phyloP scores from a whole-genome alignment of 2,329 filamentous ascomycete genomes.

The Calonectria hawksworthii region DNA sequence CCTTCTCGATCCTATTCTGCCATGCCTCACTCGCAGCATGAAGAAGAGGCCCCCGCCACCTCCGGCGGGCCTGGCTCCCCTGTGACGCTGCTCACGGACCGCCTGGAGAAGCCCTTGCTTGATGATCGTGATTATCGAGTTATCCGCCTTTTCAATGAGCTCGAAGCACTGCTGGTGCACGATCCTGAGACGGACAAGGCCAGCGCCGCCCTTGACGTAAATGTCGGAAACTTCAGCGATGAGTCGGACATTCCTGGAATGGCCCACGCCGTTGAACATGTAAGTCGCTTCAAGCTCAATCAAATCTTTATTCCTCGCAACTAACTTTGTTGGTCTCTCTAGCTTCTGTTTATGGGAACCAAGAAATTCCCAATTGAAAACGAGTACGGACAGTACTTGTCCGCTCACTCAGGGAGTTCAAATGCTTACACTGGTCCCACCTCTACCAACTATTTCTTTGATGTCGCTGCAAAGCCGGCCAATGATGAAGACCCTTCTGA shows the following conservation, averaged over 20 bases:
- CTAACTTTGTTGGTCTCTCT: constrained; percentile 29
- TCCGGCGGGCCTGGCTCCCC: constrained; percentile 45
- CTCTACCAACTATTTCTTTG: constrained; percentile 98
- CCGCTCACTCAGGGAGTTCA: constrained; percentile 89
- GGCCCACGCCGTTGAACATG: constrained; percentile 96
- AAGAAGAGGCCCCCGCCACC: constrained; percentile 39
- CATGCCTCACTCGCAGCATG: constrained; percentile 50
- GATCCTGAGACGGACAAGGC: constrained; percentile 97
- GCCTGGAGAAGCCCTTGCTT: constrained; percentile 84
- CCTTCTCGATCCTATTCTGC: constrained; percentile 30
- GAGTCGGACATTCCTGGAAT: constrained; percentile 91
- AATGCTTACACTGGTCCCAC: constrained; percentile 96
- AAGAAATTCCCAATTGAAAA: constrained; percentile 98
- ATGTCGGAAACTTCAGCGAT: constrained; percentile 96
- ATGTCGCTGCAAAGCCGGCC: constrained; percentile 85
- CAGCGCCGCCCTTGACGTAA: constrained; percentile 93
- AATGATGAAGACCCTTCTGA: constrained; percentile 70
- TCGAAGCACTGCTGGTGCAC: constrained; percentile 93
- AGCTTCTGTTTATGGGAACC: constrained; percentile 97
- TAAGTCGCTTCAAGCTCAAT: constrained; percentile 51
- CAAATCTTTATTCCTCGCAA: not conserved
- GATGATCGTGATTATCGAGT: constrained; percentile 92
- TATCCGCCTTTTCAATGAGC: constrained; percentile 84
- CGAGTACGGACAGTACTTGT: constrained; percentile 93
- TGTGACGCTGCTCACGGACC: constrained; percentile 70